A percentile compares a stretch with the other conserved stretches of the same genome.
Evolutionary conservation across 2,329 filamentous ascomycete species (phyloP).

Genomic region (Metarhizium brunneum): DNA sequence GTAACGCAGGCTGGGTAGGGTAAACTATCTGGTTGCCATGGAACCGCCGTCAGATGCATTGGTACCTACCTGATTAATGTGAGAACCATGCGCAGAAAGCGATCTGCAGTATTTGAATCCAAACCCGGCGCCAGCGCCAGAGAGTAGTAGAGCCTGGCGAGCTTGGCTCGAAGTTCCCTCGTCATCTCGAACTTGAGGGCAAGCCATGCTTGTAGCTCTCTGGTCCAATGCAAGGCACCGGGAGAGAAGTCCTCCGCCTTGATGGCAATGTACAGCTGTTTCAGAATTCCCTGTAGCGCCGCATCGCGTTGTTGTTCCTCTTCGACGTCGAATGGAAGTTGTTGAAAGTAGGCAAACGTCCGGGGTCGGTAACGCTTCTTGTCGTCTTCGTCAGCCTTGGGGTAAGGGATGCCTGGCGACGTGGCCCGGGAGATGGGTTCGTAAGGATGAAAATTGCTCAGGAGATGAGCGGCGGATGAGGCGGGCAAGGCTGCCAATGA

Average conservation of each 20-base stretch:
- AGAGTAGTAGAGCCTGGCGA: conserved; percentile 91
- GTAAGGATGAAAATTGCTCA: conserved; percentile 33
- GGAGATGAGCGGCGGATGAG: conserved; percentile 21
- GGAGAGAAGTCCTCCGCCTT: conserved; percentile 90
- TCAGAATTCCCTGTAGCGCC: conserved; percentile 79
- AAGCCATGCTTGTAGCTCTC: conserved; percentile 91
- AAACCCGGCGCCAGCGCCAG: conserved; percentile 83
- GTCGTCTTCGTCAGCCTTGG: conserved; percentile 39
- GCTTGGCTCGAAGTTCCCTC: conserved; percentile 68
- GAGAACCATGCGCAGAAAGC: conserved; percentile 95
- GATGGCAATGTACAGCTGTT: conserved; percentile 85
- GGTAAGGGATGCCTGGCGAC: conserved; percentile 61
- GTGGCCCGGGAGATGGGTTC: conserved; percentile 78
- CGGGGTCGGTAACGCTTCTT: conserved; percentile 68
- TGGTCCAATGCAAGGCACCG: conserved; percentile 92
- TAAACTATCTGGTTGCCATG: neutral
- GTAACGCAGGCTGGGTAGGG: neutral
- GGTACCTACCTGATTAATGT: conserved; percentile 75
- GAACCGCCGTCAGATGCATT: neutral
- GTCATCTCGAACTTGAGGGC: conserved; percentile 96
- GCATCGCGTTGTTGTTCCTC: conserved; percentile 66
- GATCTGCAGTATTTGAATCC: conserved; percentile 71
- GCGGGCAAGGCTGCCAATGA: conserved; percentile 21
- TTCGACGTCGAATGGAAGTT: conserved; percentile 84
- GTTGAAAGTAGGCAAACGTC: conserved; percentile 86